These are phyloP conservation scores for Aspergillus udagawae DNA, from an alignment of 2,329 filamentous ascomycete genomes.

Conservation along the genomic window DNA sequence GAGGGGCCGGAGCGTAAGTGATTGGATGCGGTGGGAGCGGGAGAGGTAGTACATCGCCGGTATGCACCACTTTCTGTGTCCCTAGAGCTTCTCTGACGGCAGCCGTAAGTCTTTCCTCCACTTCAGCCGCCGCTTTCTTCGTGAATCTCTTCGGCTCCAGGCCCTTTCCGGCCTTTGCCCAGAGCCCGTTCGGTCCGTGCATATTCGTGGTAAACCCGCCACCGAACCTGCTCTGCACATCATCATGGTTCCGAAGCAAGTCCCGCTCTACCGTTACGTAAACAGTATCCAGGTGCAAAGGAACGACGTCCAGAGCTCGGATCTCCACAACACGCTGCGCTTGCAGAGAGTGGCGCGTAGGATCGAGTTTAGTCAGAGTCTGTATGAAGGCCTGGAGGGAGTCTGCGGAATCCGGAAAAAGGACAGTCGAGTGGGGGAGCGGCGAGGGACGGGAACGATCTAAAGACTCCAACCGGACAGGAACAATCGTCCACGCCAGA, in stretches of 20 bases:
- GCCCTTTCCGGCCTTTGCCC: slow-evolving; percentile 31
- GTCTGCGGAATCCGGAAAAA: slow-evolving; percentile 68
- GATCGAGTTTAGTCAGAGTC: slow-evolving; percentile 66
- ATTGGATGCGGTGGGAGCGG: slow-evolving; percentile 75
- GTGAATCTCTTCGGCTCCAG: slow-evolving; percentile 29
- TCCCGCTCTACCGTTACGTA: slow-evolving; percentile 84
- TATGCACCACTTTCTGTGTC: slow-evolving; percentile 71
- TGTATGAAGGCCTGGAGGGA: slow-evolving; percentile 76
- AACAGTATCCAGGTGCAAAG: slow-evolving; percentile 75
- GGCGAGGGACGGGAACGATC: slow-evolving; percentile 52
- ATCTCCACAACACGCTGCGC: slow-evolving; percentile 79
- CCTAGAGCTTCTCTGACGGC: slow-evolving; percentile 72
- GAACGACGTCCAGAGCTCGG: slow-evolving; percentile 72
- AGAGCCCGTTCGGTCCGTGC: slow-evolving; percentile 38
- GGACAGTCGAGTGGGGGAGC: slow-evolving; percentile 71
- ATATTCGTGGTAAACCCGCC: slow-evolving; percentile 49
- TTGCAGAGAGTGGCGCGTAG: slow-evolving; percentile 68
- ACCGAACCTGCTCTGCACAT: slow-evolving; percentile 78
- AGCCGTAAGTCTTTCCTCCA: slow-evolving; percentile 57
- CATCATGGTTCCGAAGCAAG: slow-evolving; percentile 72
- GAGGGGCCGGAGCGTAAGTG: slow-evolving; percentile 77
- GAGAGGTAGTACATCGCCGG: slow-evolving; percentile 77
- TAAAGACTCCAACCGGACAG: slow-evolving; percentile 55
- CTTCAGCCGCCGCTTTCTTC: slow-evolving; percentile 36
- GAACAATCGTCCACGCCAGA: slow-evolving; percentile 79